Base-by-base conservation (phyloP, 73 alveolate genomes). In the Paramecium tetraurelia region DNA sequence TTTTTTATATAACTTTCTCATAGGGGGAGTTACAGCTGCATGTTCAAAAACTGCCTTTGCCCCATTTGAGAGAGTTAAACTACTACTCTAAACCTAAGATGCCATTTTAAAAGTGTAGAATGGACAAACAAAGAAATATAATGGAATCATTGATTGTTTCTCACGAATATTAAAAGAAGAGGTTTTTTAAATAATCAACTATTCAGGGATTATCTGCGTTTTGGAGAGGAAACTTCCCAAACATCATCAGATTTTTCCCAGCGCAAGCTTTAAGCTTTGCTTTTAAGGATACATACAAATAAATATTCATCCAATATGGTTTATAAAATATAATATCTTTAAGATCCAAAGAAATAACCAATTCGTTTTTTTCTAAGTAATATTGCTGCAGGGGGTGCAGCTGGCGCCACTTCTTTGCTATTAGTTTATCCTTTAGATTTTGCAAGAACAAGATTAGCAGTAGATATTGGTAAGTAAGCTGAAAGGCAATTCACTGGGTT, bases 161-260 rank as follows among this genome's bases (percentile, higher is more conserved):
- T 29, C 57, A 29, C 22, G 96, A 80, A 95, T 95, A n/a, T 40
- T 58, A 77, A 86, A 92, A 85, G 96, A 96, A 89, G 94, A 89
- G 58, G 90, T 80, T 41, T 1, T 31, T 18, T 24, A 7, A 12
- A 38, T 21, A 7, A 16, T 38, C 3, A 33, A 31, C 38, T 14
- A 20, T 18, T n/a, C 87, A 96, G 86, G 99, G 99, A 10, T 18
- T 98, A 70, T 72, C 90, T 44, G 92, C 98, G 7, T 93, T 97
- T 92, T 98, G 99, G 99, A 93, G 99, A 85, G 99, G 99, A 41
- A 98, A 98, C 92, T 44, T 96, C 92, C 95, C 98, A 40, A 98
- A 98, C 94, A 95, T 96, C 90, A 53, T 96, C 92, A 94, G 99
- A 85, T 98, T 96, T 92, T 77, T 94, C 41, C 98, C 98, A 16